A percentile compares a stretch with the other conserved stretches of the same genome.
Evolutionary conservation across 257 asterid species (phyloP).

Genomic region (Ballota nigra): DNA sequence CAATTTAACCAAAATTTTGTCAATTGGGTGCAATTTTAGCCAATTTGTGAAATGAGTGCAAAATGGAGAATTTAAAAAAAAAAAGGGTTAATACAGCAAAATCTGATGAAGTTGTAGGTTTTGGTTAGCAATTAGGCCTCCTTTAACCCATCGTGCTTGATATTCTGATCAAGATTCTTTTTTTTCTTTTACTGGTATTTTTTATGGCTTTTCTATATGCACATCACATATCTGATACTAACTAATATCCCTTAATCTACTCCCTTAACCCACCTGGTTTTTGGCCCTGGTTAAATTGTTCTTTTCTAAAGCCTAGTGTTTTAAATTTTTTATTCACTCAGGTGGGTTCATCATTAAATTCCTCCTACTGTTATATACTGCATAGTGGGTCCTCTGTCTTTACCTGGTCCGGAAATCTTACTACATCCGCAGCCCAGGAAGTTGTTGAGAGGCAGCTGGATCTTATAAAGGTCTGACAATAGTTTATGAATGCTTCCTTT

Average conservation of each 20-base stretch:
- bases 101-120: background rate
- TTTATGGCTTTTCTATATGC: background rate
- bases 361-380: constrained; percentile 88
- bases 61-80: background rate
- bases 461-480: constrained; percentile 67
- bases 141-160: background rate
- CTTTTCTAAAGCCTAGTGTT: constrained; percentile 13
- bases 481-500: constrained; percentile 12
- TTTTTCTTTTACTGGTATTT: background rate
- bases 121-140: background rate
- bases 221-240: background rate
- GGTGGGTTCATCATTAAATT: constrained; percentile 92
- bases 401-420: constrained; percentile 88
- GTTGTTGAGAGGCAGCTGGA: constrained; percentile 97
- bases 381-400: constrained; percentile 78
- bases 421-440: constrained; percentile 87
- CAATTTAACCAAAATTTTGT: background rate
- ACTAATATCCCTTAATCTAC: background rate
- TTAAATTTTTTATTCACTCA: constrained; percentile 38
- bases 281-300: background rate
- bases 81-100: background rate
- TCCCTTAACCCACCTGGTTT: background rate
- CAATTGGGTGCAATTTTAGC: background rate
- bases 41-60: background rate
- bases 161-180: background rate